Evolutionary conservation across 805 yeast species (phyloP), one percentile per base, ranked within the genome.

Genomic region (Debaryomyces prosopidis): DNA sequence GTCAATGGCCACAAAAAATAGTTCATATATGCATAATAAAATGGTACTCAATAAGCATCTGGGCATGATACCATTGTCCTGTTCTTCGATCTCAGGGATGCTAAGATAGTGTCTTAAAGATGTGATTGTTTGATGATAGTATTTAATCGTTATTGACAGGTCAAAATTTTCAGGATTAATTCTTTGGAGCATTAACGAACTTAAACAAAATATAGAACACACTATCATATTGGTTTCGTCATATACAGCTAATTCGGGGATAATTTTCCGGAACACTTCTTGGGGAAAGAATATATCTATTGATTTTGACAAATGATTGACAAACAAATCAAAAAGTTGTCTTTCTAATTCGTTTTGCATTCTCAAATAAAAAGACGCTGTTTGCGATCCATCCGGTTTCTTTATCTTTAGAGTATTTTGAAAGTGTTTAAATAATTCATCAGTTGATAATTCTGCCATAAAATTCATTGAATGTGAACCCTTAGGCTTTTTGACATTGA

Each of bases 141-240:
- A 70, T 36, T 63, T 65, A 39, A 69, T 62, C 1, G 72, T 69
- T 11, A 61, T 50, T 7, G 66, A 53, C 11, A 63, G 58, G 19
- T 65, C 71, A 16, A 65, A 50, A 20, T 51, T 46, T 31, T 49
- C 55, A 5, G 73, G 73, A 16, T 49, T 51, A 38, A 56, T 54
- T 23, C 72, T 47, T 44, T 63, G 71, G 19, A 64, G 47, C 47
- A 65, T 66, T 33, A 68, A 56, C n/a, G 71, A 64, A 43, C 71
- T 62, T 43, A 71, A 57, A 42, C 71, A 66, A 40, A 65, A 60
- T 36, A 71, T 64, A n/a, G 71, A 55, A 51, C 65, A 60, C 15
- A 66, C 39, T n/a, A 71, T 55, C 68, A 70, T 62, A 18, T 66
- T 56, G 2, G 75, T 66, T 8, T 70, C 73, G 44, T 71, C 75